These are phyloP conservation scores for Phlyctochytrium planicorne DNA, from an alignment of 192 early-diverging fungal species.

Conservation along the genomic window DNA sequence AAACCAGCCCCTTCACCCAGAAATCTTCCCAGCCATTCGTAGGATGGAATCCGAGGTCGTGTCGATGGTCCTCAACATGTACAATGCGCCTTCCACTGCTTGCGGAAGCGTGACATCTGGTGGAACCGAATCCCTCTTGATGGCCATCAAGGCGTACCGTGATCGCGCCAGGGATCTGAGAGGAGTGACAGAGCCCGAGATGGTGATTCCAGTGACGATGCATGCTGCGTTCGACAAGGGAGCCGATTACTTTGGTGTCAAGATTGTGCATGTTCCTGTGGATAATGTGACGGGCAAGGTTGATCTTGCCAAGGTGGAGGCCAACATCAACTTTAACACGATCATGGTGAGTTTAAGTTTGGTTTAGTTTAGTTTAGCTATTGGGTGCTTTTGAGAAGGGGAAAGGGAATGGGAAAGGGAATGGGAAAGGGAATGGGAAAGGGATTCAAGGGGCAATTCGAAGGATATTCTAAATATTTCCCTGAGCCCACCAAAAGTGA, in stretches of 20 bases:
- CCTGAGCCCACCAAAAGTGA: no score
- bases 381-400: neutral
- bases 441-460: no score
- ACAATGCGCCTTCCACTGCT: slow-evolving; percentile 70
- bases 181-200: slow-evolving; percentile 86
- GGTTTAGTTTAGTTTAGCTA: neutral
- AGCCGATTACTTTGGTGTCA: slow-evolving; percentile 86
- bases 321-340: slow-evolving; percentile 88
- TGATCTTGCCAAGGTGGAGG: slow-evolving; percentile 69
- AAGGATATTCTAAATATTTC: no score
- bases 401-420: no score
- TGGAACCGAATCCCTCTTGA: slow-evolving; percentile 91
- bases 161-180: slow-evolving; percentile 77
- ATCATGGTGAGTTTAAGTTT: slow-evolving; percentile 61
- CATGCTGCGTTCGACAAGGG: slow-evolving; percentile 98
- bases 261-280: slow-evolving; percentile 80
- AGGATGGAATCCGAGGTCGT: slow-evolving; percentile 95
- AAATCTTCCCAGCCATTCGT: slow-evolving; percentile 91
- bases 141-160: slow-evolving; percentile 90
- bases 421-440: no score
- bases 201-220: slow-evolving; percentile 90
- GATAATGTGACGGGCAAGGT: slow-evolving; percentile 74
- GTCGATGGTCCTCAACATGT: slow-evolving; percentile 86
- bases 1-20: slow-evolving; percentile 80
- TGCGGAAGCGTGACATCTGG: slow-evolving; percentile 91